Conservation (phyloP, 2,329 filamentous ascomycete species). For the Verticillium nubilum region DNA sequence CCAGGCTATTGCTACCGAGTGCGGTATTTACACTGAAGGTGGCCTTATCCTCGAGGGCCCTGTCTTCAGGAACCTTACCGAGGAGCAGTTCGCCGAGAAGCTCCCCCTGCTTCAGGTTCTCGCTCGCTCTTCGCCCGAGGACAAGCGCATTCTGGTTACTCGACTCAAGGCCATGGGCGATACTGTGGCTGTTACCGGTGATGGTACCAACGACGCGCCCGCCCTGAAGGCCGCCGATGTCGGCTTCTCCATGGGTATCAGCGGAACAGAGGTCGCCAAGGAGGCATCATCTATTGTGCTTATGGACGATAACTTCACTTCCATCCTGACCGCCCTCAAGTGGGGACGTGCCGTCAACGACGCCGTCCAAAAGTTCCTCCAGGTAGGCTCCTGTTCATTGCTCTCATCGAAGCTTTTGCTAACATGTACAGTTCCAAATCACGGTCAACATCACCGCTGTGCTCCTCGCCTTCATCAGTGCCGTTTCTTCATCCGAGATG, state of each 20-base stretch:
- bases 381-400: conserved; percentile 20
- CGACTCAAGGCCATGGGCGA: conserved; percentile 49
- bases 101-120: conserved; percentile 46
- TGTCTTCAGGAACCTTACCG: conserved; percentile 51
- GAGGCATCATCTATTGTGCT: conserved; percentile 65
- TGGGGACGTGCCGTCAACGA: conserved; percentile 68
- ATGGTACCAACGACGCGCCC: conserved; percentile 62
- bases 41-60: conserved; percentile 64
- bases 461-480: conserved; percentile 58
- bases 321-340: conserved; percentile 61
- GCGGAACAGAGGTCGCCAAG: conserved; percentile 62
- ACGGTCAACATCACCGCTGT: conserved; percentile 68
- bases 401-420: not conserved
- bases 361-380: conserved; percentile 62
- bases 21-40: conserved; percentile 56
- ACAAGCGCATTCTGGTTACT: conserved; percentile 51
- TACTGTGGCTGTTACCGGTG: conserved; percentile 59
- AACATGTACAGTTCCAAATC: conserved; percentile 46
- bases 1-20: conserved; percentile 58
- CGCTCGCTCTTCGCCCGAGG: conserved; percentile 54
- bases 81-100: conserved; percentile 44
- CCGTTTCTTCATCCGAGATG: conserved; percentile 49
- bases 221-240: conserved; percentile 62
- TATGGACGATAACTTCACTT: conserved; percentile 61
- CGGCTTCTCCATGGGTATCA: conserved; percentile 64